Base-by-base conservation (phyloP, 2,329 filamentous ascomycete species). In the Endocalyx cinctus region DNA sequence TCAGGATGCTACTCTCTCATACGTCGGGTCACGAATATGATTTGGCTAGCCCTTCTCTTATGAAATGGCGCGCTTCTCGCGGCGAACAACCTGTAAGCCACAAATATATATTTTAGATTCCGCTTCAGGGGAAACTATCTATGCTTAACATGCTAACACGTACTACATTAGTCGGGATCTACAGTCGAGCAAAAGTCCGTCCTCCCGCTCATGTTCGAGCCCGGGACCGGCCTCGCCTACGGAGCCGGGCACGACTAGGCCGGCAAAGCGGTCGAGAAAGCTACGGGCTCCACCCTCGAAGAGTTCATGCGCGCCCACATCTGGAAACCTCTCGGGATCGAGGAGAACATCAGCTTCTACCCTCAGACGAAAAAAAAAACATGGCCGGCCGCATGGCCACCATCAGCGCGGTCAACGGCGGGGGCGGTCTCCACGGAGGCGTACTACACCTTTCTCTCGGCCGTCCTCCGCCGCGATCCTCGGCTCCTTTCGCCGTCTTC, bases 1-100 rank as follows among this genome's bases (percentile, higher is more conserved):
- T 75, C 0, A 53, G 63, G 37, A 66, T 69, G 51, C 58, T 78
- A 1, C 62, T 78, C 13, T 64, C 67, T 0, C 73, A 77, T 41
- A 70, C 62, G 18, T 63, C 70, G 1, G 74, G 74, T 3, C 41
- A 60, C 0, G 48, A 48, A 4, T 77, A 76, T 45, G 58, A 68
- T 37, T 66, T 64, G 37, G 25, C 64, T 11, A 42, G 58, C 17
- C 57, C 59, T 0, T 22, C 48, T 3, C 47, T 64, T 8, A 43
- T 47, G 8, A 45, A 47, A 14, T 54, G 49, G 50, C 47, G 50
- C 1, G 38, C 38, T 4, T 51, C 46, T 5, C 51, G 48, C 17
- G 42, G 41, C 12, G 47, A 54, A 19, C 4, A 25, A 11, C 38
- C n/a, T n/a, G n/a, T n/a, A n/a, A n/a, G n/a, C n/a, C n/a, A n/a